A percentile compares a stretch with the other conserved stretches of the same genome.
Conservation (phyloP, 1,284 basidiomycete genomes). For the Bondarzewia mesenterica region DNA sequence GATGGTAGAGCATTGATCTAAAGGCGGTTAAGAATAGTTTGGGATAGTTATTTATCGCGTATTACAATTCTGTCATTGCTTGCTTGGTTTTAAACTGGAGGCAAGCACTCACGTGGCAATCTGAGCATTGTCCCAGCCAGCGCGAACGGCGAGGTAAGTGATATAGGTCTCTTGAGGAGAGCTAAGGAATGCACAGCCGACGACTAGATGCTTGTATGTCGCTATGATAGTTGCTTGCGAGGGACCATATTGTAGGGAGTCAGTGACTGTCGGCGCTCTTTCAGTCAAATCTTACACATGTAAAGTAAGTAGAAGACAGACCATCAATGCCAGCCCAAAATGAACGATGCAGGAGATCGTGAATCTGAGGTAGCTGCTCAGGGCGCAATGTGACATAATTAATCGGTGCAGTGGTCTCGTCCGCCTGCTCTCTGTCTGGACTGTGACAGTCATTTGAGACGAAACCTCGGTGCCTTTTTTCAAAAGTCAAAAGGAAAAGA, state of each 20-base stretch:
- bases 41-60: not conserved
- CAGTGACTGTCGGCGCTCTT: constrained; percentile 41
- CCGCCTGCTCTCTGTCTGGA: constrained; percentile 38
- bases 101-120: constrained; percentile 55
- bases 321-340: constrained; percentile 75
- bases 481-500: not conserved
- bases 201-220: constrained; percentile 58
- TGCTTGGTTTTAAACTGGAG: not conserved
- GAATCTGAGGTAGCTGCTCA: constrained; percentile 59
- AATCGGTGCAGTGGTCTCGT: constrained; percentile 42
- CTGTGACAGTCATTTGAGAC: constrained; percentile 27
- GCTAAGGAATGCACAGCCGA: constrained; percentile 68
- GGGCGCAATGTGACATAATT: constrained; percentile 51
- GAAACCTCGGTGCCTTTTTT: not conserved
- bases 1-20: constrained; percentile 69
- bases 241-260: constrained; percentile 56
- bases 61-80: constrained; percentile 1
- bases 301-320: constrained; percentile 20
- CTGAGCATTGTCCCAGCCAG: constrained; percentile 70
- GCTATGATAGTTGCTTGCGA: constrained; percentile 67
- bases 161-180: constrained; percentile 77
- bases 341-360: constrained; percentile 52
- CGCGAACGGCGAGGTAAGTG: constrained; percentile 65
- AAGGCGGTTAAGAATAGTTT: constrained; percentile 6
- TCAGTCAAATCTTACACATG: not conserved